Conservation (phyloP, 176 grass and related monocot species). For the Aegilops umbellulata region DNA sequence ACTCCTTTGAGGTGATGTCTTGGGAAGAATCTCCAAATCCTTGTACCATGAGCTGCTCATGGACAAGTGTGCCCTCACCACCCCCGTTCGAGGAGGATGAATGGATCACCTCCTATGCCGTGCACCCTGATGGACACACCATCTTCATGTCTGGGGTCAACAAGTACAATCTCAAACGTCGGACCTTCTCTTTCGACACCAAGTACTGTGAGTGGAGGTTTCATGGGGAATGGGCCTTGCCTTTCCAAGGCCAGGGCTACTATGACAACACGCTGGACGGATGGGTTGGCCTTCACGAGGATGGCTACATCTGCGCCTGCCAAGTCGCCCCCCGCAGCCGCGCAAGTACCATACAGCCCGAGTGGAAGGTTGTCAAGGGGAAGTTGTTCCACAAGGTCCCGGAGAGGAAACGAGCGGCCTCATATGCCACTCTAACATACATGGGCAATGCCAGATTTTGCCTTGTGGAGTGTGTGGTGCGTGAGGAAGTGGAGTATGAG, state of each 20-base stretch:
- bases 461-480: neutral
- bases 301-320: slow-evolving; percentile 7
- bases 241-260: neutral
- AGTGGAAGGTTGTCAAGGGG: neutral
- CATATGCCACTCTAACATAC: neutral
- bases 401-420: neutral
- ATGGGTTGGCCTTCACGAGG: neutral
- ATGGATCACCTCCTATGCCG: neutral
- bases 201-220: neutral
- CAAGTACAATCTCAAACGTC: neutral
- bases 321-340: neutral
- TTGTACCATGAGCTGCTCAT: neutral
- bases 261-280: neutral
- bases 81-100: neutral
- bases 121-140: slow-evolving; percentile 4
- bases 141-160: neutral
- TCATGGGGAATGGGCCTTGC: neutral
- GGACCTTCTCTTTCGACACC: slow-evolving; percentile 9
- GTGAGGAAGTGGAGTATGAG: neutral
- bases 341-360: neutral
- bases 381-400: neutral
- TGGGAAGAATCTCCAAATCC: neutral
- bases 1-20: slow-evolving; percentile 2
- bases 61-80: neutral
- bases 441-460: neutral